Evolutionary conservation across 495 filamentous ascomycete species (phyloP), one percentile per base, ranked within the genome.

Genomic region (Halenospora varia): DNA sequence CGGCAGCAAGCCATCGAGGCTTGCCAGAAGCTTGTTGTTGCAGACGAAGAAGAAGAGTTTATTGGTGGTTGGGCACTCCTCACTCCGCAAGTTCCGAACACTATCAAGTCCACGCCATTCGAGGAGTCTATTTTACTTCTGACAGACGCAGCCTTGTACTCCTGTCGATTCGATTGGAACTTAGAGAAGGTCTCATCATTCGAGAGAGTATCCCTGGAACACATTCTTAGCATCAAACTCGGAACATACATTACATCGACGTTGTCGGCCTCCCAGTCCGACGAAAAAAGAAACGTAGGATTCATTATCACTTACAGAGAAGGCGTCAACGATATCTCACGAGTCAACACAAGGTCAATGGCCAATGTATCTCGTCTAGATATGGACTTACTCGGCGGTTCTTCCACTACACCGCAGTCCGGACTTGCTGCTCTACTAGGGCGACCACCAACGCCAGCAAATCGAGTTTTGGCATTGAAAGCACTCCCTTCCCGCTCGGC

Each of bases 241-340:
- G 94, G 93, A 25, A 86, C 88, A 1, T 97, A 97, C 65, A 89
- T 98, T 65, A 96, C 90, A 1, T 92, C 86, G 0, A 92, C 89
- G 2, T 75, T 96, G 22, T 87, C 92, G 2, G 69, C 83, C 0
- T 72, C 81, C 0, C 88, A 95, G 59, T 76, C 79, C 22, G 87
- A 97, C 60, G 88, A 90, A 66, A 72, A 75, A 42, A 83, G 77
- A 64, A 97, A 97, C 57, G 83, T 96, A 9, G 94, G 94, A 1
- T 74, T 97, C 29, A 78, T 95, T 0, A 69, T 98, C 10, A 79
- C 82, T 47, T 97, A 94, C 70, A 75, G 81, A 39, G 83, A 85
- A 9, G 83, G 84, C 9, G 77, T 79, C 9, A 75, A 76, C 23
- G 85, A 90, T 56, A 69, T 92, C 22, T 79, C 84, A 22, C 76